Evolutionary conservation across 805 yeast genomes (phyloP).

Genomic region (Zygosaccharomyces kombuchaensis): DNA sequence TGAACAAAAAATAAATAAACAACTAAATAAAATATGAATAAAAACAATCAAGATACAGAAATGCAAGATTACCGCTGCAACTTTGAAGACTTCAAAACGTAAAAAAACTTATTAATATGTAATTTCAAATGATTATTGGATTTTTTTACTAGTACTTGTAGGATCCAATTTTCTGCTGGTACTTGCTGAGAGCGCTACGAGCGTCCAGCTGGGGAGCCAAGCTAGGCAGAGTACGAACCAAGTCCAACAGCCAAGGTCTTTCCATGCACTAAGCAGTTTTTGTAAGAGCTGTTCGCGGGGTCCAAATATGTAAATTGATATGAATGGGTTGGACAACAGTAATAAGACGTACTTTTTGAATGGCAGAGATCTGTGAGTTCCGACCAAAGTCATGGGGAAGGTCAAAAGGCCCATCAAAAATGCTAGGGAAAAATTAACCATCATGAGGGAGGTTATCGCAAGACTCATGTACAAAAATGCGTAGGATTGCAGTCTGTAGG

Average conservation of each 20-base stretch:
- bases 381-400: slow-evolving; percentile 66
- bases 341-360: slow-evolving; percentile 36
- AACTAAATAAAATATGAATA: background rate
- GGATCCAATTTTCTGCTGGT: slow-evolving; percentile 2
- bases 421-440: slow-evolving; percentile 81
- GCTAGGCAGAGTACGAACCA: slow-evolving; percentile 70
- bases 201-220: slow-evolving; percentile 82
- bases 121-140: slow-evolving; percentile 1
- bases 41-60: background rate
- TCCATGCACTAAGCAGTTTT: slow-evolving; percentile 60
- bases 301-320: slow-evolving; percentile 34
- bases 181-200: slow-evolving; percentile 31
- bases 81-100: background rate
- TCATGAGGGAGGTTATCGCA: slow-evolving; percentile 65
- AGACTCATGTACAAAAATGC: slow-evolving; percentile 63
- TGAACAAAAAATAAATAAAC: background rate
- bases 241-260: slow-evolving; percentile 74
- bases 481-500: slow-evolving; percentile 37
- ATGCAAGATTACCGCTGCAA: background rate
- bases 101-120: background rate
- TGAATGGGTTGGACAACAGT: slow-evolving; percentile 50
- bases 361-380: slow-evolving; percentile 6
- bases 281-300: slow-evolving; percentile 36
- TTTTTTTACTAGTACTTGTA: slow-evolving; percentile 5
- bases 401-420: slow-evolving; percentile 64